phyloP scores from a whole-genome alignment of 371 early-diverging fungal species.

The Blastocladiella emersonii region DNA sequence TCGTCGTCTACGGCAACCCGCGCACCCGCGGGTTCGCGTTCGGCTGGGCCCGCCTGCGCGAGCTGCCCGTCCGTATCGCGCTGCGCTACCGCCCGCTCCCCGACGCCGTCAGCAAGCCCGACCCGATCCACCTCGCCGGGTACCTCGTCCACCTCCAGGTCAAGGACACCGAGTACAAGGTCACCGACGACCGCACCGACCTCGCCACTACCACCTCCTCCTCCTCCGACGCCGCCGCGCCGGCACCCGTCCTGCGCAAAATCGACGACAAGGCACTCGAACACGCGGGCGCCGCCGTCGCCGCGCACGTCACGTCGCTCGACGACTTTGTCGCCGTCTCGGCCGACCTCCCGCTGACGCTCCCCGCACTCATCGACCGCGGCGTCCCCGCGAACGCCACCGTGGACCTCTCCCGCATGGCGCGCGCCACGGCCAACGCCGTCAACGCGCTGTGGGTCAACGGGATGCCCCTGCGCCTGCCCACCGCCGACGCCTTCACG shows the following conservation, averaged over 20 bases:
- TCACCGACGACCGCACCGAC: conserved; percentile 77
- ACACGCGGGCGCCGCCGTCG: conserved; percentile 6
- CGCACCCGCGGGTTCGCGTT: background rate
- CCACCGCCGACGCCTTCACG: no score
- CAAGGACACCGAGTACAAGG: conserved; percentile 89
- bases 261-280: no score
- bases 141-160: conserved; percentile 84
- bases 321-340: conserved; percentile 3
- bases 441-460: no score
- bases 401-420: no score
- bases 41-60: background rate
- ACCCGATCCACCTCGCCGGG: conserved; percentile 51
- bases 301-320: background rate
- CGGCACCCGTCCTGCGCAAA: background rate
- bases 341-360: background rate
- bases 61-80: background rate
- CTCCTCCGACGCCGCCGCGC: no score
- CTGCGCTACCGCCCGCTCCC: background rate
- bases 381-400: background rate
- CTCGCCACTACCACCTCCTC: no score
- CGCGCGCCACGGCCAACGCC: no score
- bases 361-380: background rate
- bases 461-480: no score
- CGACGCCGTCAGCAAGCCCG: background rate
- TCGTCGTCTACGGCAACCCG: background rate